phyloP scores from a whole-genome alignment of 164 flowering plant genomes.

The Nymphaea colorata region DNA sequence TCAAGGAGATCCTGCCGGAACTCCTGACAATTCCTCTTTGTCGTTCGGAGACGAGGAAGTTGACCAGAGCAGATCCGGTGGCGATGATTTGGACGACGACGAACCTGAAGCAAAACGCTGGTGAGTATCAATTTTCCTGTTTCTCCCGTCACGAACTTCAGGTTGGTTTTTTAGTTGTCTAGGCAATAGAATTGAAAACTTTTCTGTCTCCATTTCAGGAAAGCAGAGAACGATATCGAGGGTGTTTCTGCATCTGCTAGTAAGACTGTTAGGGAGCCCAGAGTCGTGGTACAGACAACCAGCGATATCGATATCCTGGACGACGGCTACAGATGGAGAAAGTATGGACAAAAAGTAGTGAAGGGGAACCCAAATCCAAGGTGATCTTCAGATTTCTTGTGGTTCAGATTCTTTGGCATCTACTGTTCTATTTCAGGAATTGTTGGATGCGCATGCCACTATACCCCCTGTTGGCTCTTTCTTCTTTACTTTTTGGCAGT shows the following conservation, averaged over 20 bases:
- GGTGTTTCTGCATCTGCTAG: constrained; percentile 39
- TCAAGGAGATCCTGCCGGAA: constrained; percentile 35
- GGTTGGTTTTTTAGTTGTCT: not conserved
- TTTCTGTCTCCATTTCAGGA: constrained; percentile 23
- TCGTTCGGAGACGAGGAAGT: constrained; percentile 62
- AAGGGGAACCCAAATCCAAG: constrained; percentile 73
- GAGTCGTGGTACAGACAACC: constrained; percentile 69
- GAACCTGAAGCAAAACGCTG: constrained; percentile 74
- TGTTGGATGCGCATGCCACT: not conserved
- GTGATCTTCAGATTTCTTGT: constrained; percentile 7
- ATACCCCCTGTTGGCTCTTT: not conserved
- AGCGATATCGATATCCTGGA: constrained; percentile 71
- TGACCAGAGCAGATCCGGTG: constrained; percentile 44
- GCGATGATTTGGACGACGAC: constrained; percentile 55
- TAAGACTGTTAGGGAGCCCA: constrained; percentile 59
- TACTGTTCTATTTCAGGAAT: not conserved
- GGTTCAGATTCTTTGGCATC: not conserved
- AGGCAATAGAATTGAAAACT: not conserved
- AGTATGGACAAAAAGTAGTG: constrained; percentile 65
- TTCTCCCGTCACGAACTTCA: not conserved
- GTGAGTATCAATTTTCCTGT: constrained; percentile 16
- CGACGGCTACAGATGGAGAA: constrained; percentile 70
- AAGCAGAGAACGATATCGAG: constrained; percentile 39
- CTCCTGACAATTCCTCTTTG: constrained; percentile 65
- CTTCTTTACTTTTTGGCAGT: not conserved